Evolutionary conservation across 177 flowering plant species (phyloP).

Genomic region (Tripterygium wilfordii): DNA sequence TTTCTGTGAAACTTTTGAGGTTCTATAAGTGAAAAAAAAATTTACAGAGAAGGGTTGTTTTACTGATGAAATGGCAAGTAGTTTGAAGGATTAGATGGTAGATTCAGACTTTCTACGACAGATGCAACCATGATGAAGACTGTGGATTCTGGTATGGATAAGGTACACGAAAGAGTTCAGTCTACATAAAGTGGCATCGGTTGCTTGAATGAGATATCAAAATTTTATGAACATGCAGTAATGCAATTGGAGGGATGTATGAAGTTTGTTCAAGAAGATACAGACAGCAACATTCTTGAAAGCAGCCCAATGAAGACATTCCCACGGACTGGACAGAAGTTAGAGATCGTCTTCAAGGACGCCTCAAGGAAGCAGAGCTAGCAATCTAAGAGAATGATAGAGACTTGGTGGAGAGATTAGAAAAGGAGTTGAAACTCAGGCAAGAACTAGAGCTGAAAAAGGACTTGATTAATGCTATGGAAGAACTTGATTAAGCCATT

Average conservation of each 20-base stretch:
- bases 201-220: constrained; percentile 57
- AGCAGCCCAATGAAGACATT: constrained; percentile 37
- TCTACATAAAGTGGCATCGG: constrained; percentile 47
- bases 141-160: constrained; percentile 60
- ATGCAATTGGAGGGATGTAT: constrained; percentile 71
- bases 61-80: constrained; percentile 43
- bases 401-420: constrained; percentile 40
- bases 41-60: not conserved
- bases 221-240: constrained; percentile 66
- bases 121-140: constrained; percentile 73
- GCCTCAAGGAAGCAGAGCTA: constrained; percentile 44
- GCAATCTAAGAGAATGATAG: constrained; percentile 53
- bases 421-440: constrained; percentile 45
- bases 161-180: constrained; percentile 51
- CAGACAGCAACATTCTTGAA: constrained; percentile 34
- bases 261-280: constrained; percentile 54
- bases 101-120: constrained; percentile 36
- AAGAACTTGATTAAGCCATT: no score
- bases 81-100: constrained; percentile 32
- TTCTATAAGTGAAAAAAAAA: no score
- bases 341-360: constrained; percentile 47
- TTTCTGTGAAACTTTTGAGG: no score
- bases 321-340: constrained; percentile 41
- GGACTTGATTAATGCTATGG: no score
- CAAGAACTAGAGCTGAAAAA: constrained; percentile 40